Base-by-base conservation (phyloP, 208 protist species). In the Trypanosoma lewisi region DNA sequence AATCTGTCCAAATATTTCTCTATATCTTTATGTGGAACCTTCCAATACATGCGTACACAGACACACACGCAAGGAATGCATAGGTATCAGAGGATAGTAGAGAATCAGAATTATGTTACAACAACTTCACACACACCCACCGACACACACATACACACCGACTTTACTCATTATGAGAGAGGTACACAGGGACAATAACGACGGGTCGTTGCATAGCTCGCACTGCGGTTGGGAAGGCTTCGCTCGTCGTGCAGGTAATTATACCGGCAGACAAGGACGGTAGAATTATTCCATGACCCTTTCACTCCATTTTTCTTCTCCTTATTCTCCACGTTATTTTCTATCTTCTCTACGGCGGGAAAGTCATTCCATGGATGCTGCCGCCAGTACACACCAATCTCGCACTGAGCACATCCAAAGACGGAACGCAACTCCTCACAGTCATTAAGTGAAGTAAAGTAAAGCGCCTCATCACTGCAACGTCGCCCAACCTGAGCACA, bases 351-450 rank as follows among this genome's bases (percentile, higher is more conserved):
- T 21, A 60, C 5, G n/a, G 52, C 67, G 6, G 67, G 67, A 30
- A 67, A 73, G 41, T 73, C 67, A 39, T 49, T 61, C 16, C 67
- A 58, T 0, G 57, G 53, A 37, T 73, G 67, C 14, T 11, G 59
- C 17, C 55, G 16, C 67, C 67, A 73, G 59, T 67, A 73, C 19
- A 73, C 67, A 11, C 56, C 57, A 14, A 67, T 21, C 17, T 73
- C 59, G 41, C 67, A 73, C 34, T 36, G 21, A 5, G 8, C 36
- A 28, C 67, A 73, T n/a, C 48, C 47, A 64, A 73, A 73, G 3
- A 61, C 44, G 2, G 16, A 45, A 1, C 27, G 31, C 33, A 73
- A 50, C 44, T 67, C 67, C 6, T 34, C 47, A 42, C 67, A 73
- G 21, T 63, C 53, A 44, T 73, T 62, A 9, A 64, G 50, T 30